phyloP scores from a whole-genome alignment of 768 basidiomycete species.

The Coprinopsis strossmayeri region DNA sequence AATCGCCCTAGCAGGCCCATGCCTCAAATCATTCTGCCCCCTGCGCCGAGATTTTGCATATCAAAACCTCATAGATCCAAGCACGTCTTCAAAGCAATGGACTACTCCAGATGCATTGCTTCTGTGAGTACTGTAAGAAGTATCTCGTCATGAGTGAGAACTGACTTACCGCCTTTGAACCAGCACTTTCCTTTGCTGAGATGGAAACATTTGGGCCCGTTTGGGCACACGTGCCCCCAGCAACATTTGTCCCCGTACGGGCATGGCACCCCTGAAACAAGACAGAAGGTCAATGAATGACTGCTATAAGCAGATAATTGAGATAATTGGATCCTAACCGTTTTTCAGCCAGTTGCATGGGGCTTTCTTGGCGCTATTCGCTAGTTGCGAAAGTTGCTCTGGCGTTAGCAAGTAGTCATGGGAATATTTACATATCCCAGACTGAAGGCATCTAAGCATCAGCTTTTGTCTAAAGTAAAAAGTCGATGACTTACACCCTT shows the following conservation, averaged over 20 bases:
- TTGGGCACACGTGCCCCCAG: slow-evolving; percentile 81
- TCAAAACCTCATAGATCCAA: no score
- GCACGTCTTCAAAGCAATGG: not conserved
- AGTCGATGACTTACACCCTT: slow-evolving; percentile 50
- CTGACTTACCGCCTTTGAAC: slow-evolving; percentile 66
- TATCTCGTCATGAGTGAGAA: not conserved
- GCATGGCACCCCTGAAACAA: slow-evolving; percentile 60
- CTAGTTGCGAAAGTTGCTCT: slow-evolving; percentile 65
- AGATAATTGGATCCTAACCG: slow-evolving; percentile 34
- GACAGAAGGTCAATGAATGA: slow-evolving; percentile 3
- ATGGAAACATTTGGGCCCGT: slow-evolving; percentile 67
- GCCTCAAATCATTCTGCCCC: no score
- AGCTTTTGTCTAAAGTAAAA: slow-evolving; percentile 1
- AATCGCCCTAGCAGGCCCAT: not conserved
- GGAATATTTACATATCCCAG: slow-evolving; percentile 72
- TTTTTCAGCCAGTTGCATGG: slow-evolving; percentile 83
- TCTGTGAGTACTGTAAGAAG: no score
- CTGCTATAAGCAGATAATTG: not conserved
- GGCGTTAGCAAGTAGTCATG: slow-evolving; percentile 70
- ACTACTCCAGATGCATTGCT: slow-evolving; percentile 35
- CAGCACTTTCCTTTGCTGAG: slow-evolving; percentile 78
- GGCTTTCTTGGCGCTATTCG: slow-evolving; percentile 76
- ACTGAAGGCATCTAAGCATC: slow-evolving; percentile 26
- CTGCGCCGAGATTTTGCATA: no score
- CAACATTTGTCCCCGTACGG: slow-evolving; percentile 74